Conservation (phyloP, 805 yeast genomes). For the Hanseniaspora pseudoguilliermondii region DNA sequence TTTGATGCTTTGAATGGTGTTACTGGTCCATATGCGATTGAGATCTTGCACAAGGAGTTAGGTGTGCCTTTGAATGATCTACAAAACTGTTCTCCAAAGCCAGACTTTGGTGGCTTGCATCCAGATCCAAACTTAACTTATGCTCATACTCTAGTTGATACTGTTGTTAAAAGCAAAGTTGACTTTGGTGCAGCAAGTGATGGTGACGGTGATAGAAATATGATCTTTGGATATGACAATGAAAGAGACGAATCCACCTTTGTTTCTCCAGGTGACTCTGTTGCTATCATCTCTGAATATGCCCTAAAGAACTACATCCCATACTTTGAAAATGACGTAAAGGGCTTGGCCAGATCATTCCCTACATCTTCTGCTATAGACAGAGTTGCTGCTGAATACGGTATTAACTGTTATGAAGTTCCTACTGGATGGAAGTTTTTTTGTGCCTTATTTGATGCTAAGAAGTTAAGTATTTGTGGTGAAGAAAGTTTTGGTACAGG, state of each 20-base stretch:
- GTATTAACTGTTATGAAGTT: conserved; percentile 73
- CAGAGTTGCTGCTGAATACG: conserved; percentile 69
- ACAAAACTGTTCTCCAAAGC: conserved; percentile 68
- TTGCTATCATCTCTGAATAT: conserved; percentile 92
- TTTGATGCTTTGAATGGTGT: conserved; percentile 92
- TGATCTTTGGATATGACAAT: conserved; percentile 83
- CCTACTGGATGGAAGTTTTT: conserved; percentile 99
- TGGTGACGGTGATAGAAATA: conserved; percentile 97
- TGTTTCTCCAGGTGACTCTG: conserved; percentile 97
- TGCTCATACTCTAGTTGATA: conserved; percentile 72
- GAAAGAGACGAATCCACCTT: conserved; percentile 37
- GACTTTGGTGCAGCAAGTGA: conserved; percentile 98
- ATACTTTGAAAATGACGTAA: conserved; percentile 77
- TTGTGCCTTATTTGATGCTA: conserved; percentile 87
- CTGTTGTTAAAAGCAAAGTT: conserved; percentile 69
- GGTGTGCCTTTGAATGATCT: conserved; percentile 51
- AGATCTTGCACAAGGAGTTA: conserved; percentile 71
- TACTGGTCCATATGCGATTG: conserved; percentile 89
- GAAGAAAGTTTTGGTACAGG: conserved; percentile 98
- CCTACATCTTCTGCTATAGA: conserved; percentile 94
- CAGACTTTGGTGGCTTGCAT: conserved; percentile 94
- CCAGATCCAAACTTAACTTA: conserved; percentile 97
- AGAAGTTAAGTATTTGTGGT: conserved; percentile 90
- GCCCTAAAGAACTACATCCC: conserved; percentile 62
- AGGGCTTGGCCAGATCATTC: conserved; percentile 94